Evolutionary conservation across 2,329 filamentous ascomycete species (phyloP), one percentile per base, ranked within the genome.

Genomic region (Neofusicoccum sp.): DNA sequence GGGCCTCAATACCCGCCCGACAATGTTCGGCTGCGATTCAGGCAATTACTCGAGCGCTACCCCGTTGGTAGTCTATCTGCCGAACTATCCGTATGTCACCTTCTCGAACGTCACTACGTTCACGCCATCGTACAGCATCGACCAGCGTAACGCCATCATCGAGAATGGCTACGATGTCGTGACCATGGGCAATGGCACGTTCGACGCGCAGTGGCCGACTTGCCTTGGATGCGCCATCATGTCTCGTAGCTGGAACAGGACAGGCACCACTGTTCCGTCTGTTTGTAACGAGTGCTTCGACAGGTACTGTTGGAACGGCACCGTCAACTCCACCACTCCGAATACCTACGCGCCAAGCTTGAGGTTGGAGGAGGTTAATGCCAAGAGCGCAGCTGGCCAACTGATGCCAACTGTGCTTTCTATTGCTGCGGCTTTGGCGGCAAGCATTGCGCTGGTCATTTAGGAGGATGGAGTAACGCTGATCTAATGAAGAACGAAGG

Each of bases 251-350:
- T 84, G 95, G 65, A 80, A 86, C 63, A 84, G 91, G 53, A 93
- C 90, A 0, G 80, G 82, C 16, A 89, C 88, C 0, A 64, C 77
- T 0, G 81, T 93, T 1, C 93, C 93, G 0, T 80, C 83, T 0
- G 85, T 84, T 8, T 99, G 95, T 78, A 80, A 77, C 44, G 69
- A 81, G 53, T 99, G 95, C 78, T 98, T 97, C 75, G 66, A 79
- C 11, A 75, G 79, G 20, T 97, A 97, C 78, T 99, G 95, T 83
- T 99, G 95, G 95, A 85, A 97, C 72, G 95, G 95, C n/a, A 90
- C 84, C 1, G 61, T 77, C 6, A 76, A 82, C 43, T 77, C 76
- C 0, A 65, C 64, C 9, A 66, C 59, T 0, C 67, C 72, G 1
- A 60, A 53, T 6, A 45, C 70, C 1, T 75, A 75, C 57, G 63